phyloP scores from a whole-genome alignment of 352 stramenopile genomes.

The Pythium folliculosum region DNA sequence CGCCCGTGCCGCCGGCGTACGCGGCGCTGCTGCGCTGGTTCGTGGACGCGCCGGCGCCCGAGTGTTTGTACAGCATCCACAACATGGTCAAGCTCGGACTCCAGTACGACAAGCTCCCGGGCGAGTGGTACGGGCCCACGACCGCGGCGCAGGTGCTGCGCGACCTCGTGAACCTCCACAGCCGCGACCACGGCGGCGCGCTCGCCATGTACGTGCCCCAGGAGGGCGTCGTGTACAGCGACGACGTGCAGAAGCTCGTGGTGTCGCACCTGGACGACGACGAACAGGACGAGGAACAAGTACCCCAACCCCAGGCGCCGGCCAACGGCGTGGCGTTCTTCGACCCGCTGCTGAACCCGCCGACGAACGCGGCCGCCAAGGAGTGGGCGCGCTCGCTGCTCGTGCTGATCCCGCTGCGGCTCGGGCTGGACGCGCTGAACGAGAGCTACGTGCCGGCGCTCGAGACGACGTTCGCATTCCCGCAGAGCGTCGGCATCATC shows the following conservation, averaged over 20 bases:
- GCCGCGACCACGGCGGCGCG: constrained; percentile 41
- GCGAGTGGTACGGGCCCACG: constrained; percentile 93
- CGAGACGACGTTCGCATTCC: constrained; percentile 84
- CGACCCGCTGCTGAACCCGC: constrained; percentile 83
- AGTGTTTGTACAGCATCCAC: constrained; percentile 88
- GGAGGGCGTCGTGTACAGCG: constrained; percentile 80
- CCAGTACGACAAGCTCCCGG: constrained; percentile 90
- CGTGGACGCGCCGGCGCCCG: constrained; percentile 68
- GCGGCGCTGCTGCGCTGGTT: constrained; percentile 83
- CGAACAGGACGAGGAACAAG: constrained; percentile 13
- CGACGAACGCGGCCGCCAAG: constrained; percentile 39
- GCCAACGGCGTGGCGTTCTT: constrained; percentile 52
- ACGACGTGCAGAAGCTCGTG: constrained; percentile 73
- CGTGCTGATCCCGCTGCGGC: constrained; percentile 90
- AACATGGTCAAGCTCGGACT: constrained; percentile 91
- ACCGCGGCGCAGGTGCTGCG: constrained; percentile 87
- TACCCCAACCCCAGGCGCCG: neutral
- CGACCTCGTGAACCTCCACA: constrained; percentile 83
- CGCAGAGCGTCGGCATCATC: constrained; percentile 94
- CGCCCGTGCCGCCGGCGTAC: constrained; percentile 44
- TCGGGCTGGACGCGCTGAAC: constrained; percentile 90
- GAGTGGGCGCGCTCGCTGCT: constrained; percentile 90
- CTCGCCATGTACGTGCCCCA: constrained; percentile 83
- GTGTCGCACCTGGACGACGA: constrained; percentile 55
- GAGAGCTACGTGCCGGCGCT: constrained; percentile 76